Conservation (phyloP, 345 rosid species). For the Excoecaria agallocha region DNA sequence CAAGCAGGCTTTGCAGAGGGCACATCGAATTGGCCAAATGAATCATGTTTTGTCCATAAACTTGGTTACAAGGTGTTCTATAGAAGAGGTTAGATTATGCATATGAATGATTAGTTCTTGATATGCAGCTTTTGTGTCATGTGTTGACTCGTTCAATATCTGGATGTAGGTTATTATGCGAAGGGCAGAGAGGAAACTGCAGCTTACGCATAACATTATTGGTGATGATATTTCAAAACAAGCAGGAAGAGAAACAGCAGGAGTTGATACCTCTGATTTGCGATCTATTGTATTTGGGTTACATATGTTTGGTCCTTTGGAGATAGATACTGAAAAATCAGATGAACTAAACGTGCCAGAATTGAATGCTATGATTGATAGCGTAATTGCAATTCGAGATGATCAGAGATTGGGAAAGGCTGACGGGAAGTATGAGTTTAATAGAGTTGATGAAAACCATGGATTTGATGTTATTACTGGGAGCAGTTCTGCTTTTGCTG, state of each 20-base stretch:
- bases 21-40: conserved; percentile 89
- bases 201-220: conserved; percentile 68
- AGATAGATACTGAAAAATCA: conserved; percentile 38
- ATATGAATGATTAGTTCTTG: not conserved
- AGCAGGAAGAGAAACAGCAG: conserved; percentile 51
- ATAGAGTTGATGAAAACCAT: conserved; percentile 32
- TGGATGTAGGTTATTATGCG: conserved; percentile 65
- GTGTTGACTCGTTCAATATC: not conserved
- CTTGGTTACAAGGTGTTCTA: conserved; percentile 59
- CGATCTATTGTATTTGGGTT: conserved; percentile 70
- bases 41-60: conserved; percentile 80
- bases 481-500: conserved; percentile 31
- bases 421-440: conserved; percentile 51
- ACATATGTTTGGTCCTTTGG: conserved; percentile 61
- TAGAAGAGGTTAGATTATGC: conserved; percentile 64
- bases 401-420: conserved; percentile 36
- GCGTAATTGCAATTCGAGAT: conserved; percentile 59
- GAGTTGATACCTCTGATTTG: conserved; percentile 48
- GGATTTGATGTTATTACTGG: conserved; percentile 18
- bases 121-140: conserved; percentile 4
- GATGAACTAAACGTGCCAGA: conserved; percentile 47
- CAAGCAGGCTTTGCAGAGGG: conserved; percentile 89
- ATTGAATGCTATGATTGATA: conserved; percentile 58
- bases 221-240: conserved; percentile 43
- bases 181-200: conserved; percentile 78